phyloP scores from a whole-genome alignment of 2,329 filamentous ascomycete species.

The Aspergillus pseudoviridinutans region DNA sequence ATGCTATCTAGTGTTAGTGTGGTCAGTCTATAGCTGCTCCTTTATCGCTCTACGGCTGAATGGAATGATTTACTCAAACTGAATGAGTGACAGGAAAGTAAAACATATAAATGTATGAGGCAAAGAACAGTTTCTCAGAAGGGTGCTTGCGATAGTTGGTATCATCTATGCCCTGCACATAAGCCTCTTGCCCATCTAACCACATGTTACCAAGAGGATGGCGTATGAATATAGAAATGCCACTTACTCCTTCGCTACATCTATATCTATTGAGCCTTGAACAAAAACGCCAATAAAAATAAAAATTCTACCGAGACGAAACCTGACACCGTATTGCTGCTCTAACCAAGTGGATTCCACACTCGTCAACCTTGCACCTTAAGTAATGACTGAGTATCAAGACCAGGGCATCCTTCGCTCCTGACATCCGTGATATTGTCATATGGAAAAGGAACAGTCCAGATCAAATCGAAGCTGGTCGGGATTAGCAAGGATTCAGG shows the following conservation, averaged over 20 bases:
- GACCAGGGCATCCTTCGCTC: conserved; percentile 23
- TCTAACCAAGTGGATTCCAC: background rate
- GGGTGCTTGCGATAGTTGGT: background rate
- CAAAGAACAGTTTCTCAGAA: background rate
- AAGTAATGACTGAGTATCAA: conserved; percentile 17
- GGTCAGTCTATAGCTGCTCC: too few relatives aligned
- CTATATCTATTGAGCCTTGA: background rate
- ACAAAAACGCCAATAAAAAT: background rate
- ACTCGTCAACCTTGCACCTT: conserved; percentile 17
- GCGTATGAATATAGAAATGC: background rate
- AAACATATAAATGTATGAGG: background rate
- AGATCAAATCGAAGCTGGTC: conserved; percentile 27
- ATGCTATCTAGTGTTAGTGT: background rate
- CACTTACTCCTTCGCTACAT: background rate
- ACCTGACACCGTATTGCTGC: background rate
- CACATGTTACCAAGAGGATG: background rate
- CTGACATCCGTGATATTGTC: conserved; percentile 20
- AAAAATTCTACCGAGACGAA: background rate
- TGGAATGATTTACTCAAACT: background rate
- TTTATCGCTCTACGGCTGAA: background rate
- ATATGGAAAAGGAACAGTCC: conserved; percentile 28
- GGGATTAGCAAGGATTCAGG: background rate
- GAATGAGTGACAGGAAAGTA: background rate
- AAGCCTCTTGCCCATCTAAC: background rate
- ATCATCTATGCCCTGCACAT: background rate